Evolutionary conservation across 1,139 yeast genomes (phyloP).

Genomic region (Saccharomycopsis phalli): DNA sequence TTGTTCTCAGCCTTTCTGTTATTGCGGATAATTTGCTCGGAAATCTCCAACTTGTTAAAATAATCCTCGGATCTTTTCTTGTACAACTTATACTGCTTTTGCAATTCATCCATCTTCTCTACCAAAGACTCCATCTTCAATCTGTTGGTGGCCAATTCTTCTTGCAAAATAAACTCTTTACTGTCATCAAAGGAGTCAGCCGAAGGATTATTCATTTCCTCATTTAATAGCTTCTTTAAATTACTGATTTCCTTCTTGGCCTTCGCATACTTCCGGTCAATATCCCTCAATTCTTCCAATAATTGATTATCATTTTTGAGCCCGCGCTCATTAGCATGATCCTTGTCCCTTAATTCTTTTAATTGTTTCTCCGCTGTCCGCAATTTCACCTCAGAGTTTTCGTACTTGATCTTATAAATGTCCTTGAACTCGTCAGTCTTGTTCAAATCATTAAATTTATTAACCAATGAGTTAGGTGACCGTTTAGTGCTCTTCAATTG

Average conservation of each 20-base stretch:
- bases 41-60: slow-evolving; percentile 62
- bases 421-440: slow-evolving; percentile 15
- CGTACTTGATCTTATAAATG: slow-evolving; percentile 30
- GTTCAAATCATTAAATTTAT: slow-evolving; percentile 11
- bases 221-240: slow-evolving; percentile 42
- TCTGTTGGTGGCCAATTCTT: slow-evolving; percentile 27
- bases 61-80: slow-evolving; percentile 71
- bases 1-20: slow-evolving; percentile 53
- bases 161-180: slow-evolving; percentile 25
- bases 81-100: slow-evolving; percentile 50
- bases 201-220: slow-evolving; percentile 21
- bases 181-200: slow-evolving; percentile 24
- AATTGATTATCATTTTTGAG: slow-evolving; percentile 23
- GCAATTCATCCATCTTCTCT: slow-evolving; percentile 44
- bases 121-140: slow-evolving; percentile 46
- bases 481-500: slow-evolving; percentile 22
- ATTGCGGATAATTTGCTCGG: slow-evolving; percentile 63
- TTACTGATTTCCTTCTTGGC: slow-evolving; percentile 45
- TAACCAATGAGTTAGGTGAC: slow-evolving; percentile 6
- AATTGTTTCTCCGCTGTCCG: slow-evolving; percentile 36
- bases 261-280: slow-evolving; percentile 39
- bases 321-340: background rate
- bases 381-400: slow-evolving; percentile 37
- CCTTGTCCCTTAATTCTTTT: slow-evolving; percentile 27
- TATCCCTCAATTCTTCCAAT: slow-evolving; percentile 46